Base-by-base conservation (phyloP, 192 early-diverging fungal genomes). In the Podila clonocystis region DNA sequence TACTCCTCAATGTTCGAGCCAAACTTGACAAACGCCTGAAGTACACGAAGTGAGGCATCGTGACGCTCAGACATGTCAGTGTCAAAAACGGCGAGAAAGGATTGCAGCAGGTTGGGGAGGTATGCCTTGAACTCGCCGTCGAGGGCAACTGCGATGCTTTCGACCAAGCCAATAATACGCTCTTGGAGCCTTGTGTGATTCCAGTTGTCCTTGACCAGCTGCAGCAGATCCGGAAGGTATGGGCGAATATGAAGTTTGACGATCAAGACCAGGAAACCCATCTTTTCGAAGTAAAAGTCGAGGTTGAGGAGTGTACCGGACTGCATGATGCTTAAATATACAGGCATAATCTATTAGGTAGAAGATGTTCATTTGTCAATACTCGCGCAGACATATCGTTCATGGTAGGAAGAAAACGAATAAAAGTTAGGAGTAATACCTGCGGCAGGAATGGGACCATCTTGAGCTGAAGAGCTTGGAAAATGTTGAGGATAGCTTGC, bases 401-500 rank as follows among this genome's bases (percentile, higher is more conserved):
- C 34, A 9, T 24, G 11, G n/a, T 11, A 1, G 13, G 3, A 15
- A 63, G 29, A 33, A 52, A 62, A 64, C 22, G 67, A 66, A 68
- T 49, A 5, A 15, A 63, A 26, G 28, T 11, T 66, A 17, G 26
- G 19, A 45, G 41, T 48, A 50, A n/a, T 82, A 94, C 93, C 85
- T 93, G 91, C 13, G 93, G 94, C 62, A 97, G 84, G 67, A 95
- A 96, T n/a, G 93, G 94, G 22, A 96, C 95, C 67, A 93, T 92
- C 75, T 96, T 95, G 15, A 96, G 70, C 4, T 95, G 94, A 3
- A 96, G 82, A 0, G 96, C 92, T 59, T 94, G 94, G 85, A 97
- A 99, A 63, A 99, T 97, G 45, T 94, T 93, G 87, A 98, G 94
- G 41, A 98, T 90, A 7, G 96, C 97, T 58, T 95, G 91, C 48